Evolutionary conservation across 768 basidiomycete species (phyloP).

Genomic region (Paxillus ammoniavirescens): DNA sequence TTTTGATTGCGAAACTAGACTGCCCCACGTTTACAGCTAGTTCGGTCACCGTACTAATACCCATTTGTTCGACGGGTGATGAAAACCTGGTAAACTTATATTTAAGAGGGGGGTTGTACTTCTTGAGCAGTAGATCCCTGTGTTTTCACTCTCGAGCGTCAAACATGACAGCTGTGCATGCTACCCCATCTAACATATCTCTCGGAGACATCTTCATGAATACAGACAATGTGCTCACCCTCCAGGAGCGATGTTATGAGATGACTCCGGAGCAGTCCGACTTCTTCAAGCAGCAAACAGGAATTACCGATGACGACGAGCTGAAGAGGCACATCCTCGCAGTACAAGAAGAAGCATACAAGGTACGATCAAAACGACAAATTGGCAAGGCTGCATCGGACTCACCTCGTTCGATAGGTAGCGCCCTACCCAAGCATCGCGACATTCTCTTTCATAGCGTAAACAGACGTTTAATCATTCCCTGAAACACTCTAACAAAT

Average conservation of each 20-base stretch:
- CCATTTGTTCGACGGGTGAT: no score
- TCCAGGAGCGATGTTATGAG: neutral
- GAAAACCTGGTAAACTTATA: no score
- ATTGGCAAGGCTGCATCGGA: neutral
- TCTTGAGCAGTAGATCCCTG: no score
- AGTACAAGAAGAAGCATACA: slow-evolving; percentile 27
- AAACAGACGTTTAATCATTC: neutral
- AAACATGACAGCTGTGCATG: no score
- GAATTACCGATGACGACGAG: slow-evolving; percentile 24
- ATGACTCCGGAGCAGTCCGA: slow-evolving; percentile 1
- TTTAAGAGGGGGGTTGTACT: no score
- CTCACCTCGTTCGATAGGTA: slow-evolving; percentile 2
- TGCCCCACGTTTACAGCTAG: no score
- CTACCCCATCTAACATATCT: neutral
- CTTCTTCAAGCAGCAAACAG: slow-evolving; percentile 25
- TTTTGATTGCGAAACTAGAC: no score
- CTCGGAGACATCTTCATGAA: neutral
- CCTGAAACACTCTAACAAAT: neutral
- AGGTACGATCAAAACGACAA: slow-evolving; percentile 3
- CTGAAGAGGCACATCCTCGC: slow-evolving; percentile 27
- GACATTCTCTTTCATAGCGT: slow-evolving; percentile 19
- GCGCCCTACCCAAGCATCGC: slow-evolving; percentile 26
- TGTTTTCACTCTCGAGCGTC: no score
- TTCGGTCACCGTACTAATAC: no score
- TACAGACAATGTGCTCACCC: neutral